phyloP scores from a whole-genome alignment of 2,329 filamentous ascomycete species.

The Phialophora chinensis region DNA sequence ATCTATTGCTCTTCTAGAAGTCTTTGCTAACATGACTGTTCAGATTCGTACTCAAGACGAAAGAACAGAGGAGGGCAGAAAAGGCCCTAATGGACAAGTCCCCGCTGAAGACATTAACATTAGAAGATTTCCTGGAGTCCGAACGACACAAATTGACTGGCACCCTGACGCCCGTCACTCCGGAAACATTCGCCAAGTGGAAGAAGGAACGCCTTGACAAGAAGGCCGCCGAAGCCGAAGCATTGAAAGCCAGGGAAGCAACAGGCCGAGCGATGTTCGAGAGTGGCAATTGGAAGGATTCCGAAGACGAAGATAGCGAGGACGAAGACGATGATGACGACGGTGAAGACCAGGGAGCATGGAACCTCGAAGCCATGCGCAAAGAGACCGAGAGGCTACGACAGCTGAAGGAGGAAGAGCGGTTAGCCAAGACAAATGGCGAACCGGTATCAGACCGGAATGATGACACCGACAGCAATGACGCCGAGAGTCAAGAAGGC shows the following conservation, averaged over 20 bases:
- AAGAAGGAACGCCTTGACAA: constrained; percentile 93
- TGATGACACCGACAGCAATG: constrained; percentile 26
- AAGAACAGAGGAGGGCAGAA: constrained; percentile 92
- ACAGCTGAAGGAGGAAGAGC: constrained; percentile 78
- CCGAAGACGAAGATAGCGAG: constrained; percentile 66
- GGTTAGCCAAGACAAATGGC: constrained; percentile 52
- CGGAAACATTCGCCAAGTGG: constrained; percentile 93
- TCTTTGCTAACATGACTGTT: constrained; percentile 17
- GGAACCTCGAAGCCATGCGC: constrained; percentile 82
- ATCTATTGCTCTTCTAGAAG: constrained; percentile 12
- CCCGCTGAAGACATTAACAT: constrained; percentile 87
- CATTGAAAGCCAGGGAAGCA: constrained; percentile 88
- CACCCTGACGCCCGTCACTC: constrained; percentile 88
- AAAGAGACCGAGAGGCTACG: constrained; percentile 81
- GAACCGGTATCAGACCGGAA: constrained; percentile 30
- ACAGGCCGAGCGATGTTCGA: constrained; percentile 96
- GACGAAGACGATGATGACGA: constrained; percentile 68
- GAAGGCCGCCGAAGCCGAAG: constrained; percentile 93
- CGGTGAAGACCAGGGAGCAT: constrained; percentile 58
- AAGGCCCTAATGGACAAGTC: constrained; percentile 97
- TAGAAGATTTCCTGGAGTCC: constrained; percentile 96
- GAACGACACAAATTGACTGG: constrained; percentile 95
- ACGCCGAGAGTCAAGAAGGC: constrained; percentile 23
- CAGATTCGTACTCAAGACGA: constrained; percentile 96
- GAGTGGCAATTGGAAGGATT: constrained; percentile 85